Evolutionary conservation across 2,329 filamentous ascomycete genomes (phyloP).

Genomic region (Exophiala sideris): DNA sequence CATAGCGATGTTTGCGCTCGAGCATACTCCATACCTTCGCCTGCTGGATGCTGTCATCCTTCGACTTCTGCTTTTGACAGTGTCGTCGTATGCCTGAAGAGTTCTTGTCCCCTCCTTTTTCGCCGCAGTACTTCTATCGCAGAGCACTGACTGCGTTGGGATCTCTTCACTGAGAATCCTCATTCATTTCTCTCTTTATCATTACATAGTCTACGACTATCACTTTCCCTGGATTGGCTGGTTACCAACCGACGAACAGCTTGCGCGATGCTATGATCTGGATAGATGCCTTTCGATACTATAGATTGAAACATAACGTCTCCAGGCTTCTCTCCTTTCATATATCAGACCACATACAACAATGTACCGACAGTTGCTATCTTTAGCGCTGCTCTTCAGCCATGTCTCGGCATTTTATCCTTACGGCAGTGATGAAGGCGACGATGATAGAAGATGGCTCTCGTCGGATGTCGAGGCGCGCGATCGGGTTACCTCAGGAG

Average conservation of each 20-base stretch:
- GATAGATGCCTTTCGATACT: slow-evolving; percentile 16
- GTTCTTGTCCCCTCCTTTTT: background rate
- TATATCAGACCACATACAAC: background rate
- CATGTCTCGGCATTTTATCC: slow-evolving; percentile 43
- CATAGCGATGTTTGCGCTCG: slow-evolving; percentile 10
- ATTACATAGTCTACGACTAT: slow-evolving; percentile 3
- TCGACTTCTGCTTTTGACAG: background rate
- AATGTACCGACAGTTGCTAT: slow-evolving; percentile 28
- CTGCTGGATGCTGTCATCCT: background rate
- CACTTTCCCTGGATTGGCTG: slow-evolving; percentile 13
- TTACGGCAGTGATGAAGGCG: slow-evolving; percentile 31
- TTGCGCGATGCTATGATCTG: slow-evolving; percentile 7
- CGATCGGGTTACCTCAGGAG: slow-evolving; percentile 27
- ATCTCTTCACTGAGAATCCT: slow-evolving; percentile 29
- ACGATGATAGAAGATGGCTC: slow-evolving; percentile 32
- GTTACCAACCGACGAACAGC: slow-evolving; percentile 8
- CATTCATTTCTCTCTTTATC: slow-evolving; percentile 1
- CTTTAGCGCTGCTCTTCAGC: slow-evolving; percentile 23
- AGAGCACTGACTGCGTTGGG: slow-evolving; percentile 5
- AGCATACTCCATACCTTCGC: no score
- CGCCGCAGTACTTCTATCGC: background rate
- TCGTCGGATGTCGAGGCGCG: slow-evolving; percentile 28
- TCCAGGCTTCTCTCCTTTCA: no score
- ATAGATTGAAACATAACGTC: no score
- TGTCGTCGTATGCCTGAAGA: background rate